A percentile compares a stretch with the other conserved stretches of the same genome.
Conservation (phyloP, 805 yeast species). For the Ogataea henricii region DNA sequence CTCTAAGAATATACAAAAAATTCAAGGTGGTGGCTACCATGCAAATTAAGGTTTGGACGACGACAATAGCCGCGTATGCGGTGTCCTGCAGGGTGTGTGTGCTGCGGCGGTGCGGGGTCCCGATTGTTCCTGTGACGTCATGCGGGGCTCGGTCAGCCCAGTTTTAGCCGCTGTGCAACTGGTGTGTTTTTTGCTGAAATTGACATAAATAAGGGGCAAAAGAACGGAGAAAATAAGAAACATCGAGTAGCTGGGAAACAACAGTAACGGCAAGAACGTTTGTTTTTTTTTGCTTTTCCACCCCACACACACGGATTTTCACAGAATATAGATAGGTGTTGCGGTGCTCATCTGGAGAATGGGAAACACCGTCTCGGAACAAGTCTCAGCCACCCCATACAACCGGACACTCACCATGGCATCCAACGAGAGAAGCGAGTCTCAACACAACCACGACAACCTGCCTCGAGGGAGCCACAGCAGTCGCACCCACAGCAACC, state of each 20-base stretch:
- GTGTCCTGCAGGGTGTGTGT: not conserved
- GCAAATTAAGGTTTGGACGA: too few relatives aligned
- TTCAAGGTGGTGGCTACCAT: too few relatives aligned
- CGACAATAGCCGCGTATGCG: not conserved
- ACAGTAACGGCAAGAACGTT: too few relatives aligned
- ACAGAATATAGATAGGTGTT: not conserved
- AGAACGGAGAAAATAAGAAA: too few relatives aligned
- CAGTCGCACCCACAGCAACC: not conserved
- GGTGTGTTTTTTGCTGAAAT: not conserved
- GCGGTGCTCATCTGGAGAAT: not conserved
- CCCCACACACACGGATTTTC: too few relatives aligned
- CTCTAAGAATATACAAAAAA: too few relatives aligned
- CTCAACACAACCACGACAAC: not conserved
- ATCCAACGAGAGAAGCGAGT: not conserved
- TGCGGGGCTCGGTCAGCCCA: not conserved
- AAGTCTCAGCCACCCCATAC: not conserved
- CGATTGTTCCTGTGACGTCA: not conserved
- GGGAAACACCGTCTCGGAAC: conserved; percentile 2
- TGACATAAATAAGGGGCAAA: not conserved
- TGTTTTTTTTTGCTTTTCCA: too few relatives aligned
- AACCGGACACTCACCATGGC: not conserved
- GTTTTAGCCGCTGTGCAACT: conserved; percentile 5
- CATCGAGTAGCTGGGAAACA: too few relatives aligned
- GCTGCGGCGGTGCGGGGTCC: not conserved
- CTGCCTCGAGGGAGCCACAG: not conserved